Percentiles rank a stretch among this genome's conserved stretches.
These are phyloP conservation scores for Cercospora sp. DNA, from an alignment of 2,329 filamentous ascomycete genomes.

Conservation along the genomic window DNA sequence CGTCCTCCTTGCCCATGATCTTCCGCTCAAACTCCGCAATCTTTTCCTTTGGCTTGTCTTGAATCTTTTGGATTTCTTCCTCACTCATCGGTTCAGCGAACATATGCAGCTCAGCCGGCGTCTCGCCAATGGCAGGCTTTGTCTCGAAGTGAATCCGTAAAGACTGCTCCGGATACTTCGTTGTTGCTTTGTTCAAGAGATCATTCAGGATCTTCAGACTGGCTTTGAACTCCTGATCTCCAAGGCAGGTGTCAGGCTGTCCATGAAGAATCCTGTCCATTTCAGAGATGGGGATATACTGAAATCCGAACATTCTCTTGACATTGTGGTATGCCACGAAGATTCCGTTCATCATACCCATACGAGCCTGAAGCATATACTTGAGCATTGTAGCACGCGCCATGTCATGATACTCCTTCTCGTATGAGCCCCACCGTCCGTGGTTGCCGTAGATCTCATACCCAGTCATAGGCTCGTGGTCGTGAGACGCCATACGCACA, in stretches of 20 bases:
- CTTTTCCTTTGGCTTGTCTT: conserved; percentile 64
- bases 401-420: conserved; percentile 97
- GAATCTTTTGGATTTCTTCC: conserved; percentile 71
- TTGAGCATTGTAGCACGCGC: conserved; percentile 92
- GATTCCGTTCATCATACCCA: conserved; percentile 98
- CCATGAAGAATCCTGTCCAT: conserved; percentile 93
- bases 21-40: conserved; percentile 68
- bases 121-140: conserved; percentile 40
- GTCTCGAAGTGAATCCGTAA: conserved; percentile 50
- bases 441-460: conserved; percentile 80
- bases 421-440: conserved; percentile 86
- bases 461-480: conserved; percentile 72
- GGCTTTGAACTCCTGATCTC: conserved; percentile 81
- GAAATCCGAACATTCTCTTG: conserved; percentile 93
- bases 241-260: conserved; percentile 64
- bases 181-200: conserved; percentile 71
- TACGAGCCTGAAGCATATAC: conserved; percentile 92
- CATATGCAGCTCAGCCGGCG: conserved; percentile 71
- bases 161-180: conserved; percentile 67
- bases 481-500: conserved; percentile 79
- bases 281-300: conserved; percentile 83
- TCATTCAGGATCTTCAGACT: conserved; percentile 80
- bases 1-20: conserved; percentile 36
- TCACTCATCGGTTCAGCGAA: conserved; percentile 83
- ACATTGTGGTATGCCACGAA: conserved; percentile 97